Base-by-base conservation (phyloP, 2,329 filamentous ascomycete genomes). In the Stenocarpella maydis region DNA sequence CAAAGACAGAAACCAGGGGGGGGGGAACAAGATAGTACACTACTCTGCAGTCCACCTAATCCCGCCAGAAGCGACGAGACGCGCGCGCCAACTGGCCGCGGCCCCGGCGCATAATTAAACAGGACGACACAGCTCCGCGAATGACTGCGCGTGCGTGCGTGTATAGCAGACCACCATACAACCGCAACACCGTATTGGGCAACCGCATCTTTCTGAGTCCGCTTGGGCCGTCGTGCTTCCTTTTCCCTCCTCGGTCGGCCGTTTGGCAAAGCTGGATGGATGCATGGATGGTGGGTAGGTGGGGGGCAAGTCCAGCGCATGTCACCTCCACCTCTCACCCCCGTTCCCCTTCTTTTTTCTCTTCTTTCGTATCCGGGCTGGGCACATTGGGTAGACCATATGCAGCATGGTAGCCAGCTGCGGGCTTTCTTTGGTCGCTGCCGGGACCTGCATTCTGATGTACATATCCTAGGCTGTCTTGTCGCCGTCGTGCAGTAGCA, bases 11-110 rank as follows among this genome's bases (percentile, higher is more conserved):
- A 34, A 53, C 4, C 31, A 4, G 31, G 31, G 31, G 17, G n/a
- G 31, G 8, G 12, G n/a, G 17, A 6, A 37, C 21, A 37, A 54
- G 4, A 17, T 2, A 39, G 14, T 5, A 49, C 6, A 47, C 7
- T 14, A 47, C 34, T 12, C 34, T n/a, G 3, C 21, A 26, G 19
- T 26, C 21, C 34, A 37, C 34, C 34, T 10, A 37, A 8, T 2
- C 15, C 19, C n/a, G n/a, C 43, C 43, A 37, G 41, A 63, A 49
- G 58, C 58, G 43, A 63, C 58, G 43, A 37, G 34, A 63, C 58
- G 43, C 58, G 58, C 58, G 58, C 58, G 43, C 43, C 58, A 63
- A 63, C 41, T 14, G 28, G 43, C 43, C 58, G 58, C 31, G 58
- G 12, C 24, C 43, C 26, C 34, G 34, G 43, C 41, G 58, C 58